These are phyloP conservation scores for Eucalyptus viminalis DNA, from an alignment of 345 rosid species.

Conservation along the genomic window DNA sequence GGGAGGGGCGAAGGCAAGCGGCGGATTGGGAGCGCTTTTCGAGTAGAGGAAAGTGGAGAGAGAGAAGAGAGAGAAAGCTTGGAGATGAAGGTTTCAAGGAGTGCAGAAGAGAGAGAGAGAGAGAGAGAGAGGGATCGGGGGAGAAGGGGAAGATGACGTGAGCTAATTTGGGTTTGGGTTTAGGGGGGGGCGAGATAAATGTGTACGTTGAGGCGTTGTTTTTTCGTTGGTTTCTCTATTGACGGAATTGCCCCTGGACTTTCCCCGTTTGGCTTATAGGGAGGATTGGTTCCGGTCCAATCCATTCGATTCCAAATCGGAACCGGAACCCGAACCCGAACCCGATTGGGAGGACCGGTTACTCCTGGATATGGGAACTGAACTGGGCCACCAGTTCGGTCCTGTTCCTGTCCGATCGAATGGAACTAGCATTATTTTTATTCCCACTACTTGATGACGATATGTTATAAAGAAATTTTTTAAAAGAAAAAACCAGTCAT, in stretches of 20 bases:
- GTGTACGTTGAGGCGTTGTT: neutral
- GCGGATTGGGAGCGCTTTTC: neutral
- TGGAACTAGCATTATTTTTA: too few relatives aligned
- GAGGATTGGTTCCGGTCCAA: too few relatives aligned
- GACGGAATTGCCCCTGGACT: neutral
- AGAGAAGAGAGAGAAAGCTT: neutral
- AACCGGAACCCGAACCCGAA: too few relatives aligned
- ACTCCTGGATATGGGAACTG: too few relatives aligned
- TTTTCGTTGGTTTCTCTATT: neutral
- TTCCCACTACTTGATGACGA: too few relatives aligned
- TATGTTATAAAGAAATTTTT: too few relatives aligned
- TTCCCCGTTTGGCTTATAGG: too few relatives aligned
- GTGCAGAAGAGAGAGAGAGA: neutral
- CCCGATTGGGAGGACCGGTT: too few relatives aligned
- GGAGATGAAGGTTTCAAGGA: neutral
- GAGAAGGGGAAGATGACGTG: neutral
- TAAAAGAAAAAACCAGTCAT: fast-evolving
- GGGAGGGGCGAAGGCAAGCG: neutral
- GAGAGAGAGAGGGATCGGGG: neutral
- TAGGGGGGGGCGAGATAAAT: neutral
- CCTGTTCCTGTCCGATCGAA: too few relatives aligned
- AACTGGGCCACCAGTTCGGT: fast-evolving
- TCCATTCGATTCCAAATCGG: too few relatives aligned
- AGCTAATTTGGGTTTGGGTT: neutral
- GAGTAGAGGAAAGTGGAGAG: neutral